A percentile compares a stretch with the other conserved stretches of the same genome.
These are phyloP conservation scores for Lipomyces anomalus DNA, from an alignment of 805 yeast species.

Conservation along the genomic window DNA sequence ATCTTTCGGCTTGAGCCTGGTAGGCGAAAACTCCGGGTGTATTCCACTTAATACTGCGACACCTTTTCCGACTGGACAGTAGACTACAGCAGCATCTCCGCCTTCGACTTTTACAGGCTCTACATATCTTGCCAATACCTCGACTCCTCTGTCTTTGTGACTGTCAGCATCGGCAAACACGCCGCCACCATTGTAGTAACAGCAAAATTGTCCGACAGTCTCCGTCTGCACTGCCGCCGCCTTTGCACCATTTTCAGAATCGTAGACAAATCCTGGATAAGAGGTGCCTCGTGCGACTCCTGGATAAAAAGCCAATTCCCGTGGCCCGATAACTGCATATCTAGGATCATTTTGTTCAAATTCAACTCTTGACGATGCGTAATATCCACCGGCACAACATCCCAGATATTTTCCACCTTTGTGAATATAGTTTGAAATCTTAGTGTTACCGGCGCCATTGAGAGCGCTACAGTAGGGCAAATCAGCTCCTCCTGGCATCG, in stretches of 20 bases:
- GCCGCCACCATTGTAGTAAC: slow-evolving; percentile 86
- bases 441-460: slow-evolving; percentile 60
- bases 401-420: slow-evolving; percentile 83
- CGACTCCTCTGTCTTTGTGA: slow-evolving; percentile 44
- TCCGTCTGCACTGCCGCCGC: slow-evolving; percentile 43
- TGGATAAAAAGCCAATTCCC: slow-evolving; percentile 78
- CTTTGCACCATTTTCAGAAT: slow-evolving; percentile 67
- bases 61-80: slow-evolving; percentile 67
- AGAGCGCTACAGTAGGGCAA: slow-evolving; percentile 71
- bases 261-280: slow-evolving; percentile 72
- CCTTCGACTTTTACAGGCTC: slow-evolving; percentile 50
- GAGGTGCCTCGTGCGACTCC: slow-evolving; percentile 82
- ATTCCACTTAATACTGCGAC: slow-evolving; percentile 71
- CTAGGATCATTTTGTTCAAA: slow-evolving; percentile 81
- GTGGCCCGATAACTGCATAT: slow-evolving; percentile 60
- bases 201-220: slow-evolving; percentile 18
- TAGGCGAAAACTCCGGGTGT: slow-evolving; percentile 70
- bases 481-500: slow-evolving; percentile 97
- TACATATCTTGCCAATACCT: slow-evolving; percentile 64
- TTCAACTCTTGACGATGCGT: slow-evolving; percentile 66
- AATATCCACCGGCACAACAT: slow-evolving; percentile 94
- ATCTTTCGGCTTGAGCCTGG: slow-evolving; percentile 12
- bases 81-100: slow-evolving; percentile 63
- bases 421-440: slow-evolving; percentile 58
- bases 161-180: slow-evolving; percentile 70